Base-by-base conservation (phyloP, 2,329 filamentous ascomycete genomes). In the Cladosporium austrohemisphaericum region DNA sequence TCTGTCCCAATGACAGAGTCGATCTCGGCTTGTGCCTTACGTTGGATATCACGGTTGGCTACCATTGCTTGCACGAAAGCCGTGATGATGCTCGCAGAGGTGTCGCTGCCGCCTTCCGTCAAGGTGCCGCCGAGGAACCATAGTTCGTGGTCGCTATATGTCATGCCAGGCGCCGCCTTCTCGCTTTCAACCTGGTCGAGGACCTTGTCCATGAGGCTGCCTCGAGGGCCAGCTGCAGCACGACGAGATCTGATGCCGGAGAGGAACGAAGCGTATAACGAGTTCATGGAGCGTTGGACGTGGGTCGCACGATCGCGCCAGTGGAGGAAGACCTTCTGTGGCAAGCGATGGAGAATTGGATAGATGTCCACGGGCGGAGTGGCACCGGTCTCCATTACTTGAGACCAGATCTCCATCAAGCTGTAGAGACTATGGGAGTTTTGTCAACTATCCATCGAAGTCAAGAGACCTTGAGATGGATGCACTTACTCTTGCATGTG, bases 341-440 rank as follows among this genome's bases (percentile, higher is more conserved):
- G 75, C 8, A 77, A 53, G 4, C 56, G 65, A 31, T 74, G 68
- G 8, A 77, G 57, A 20, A 70, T 62, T 0, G 75, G 71, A 45
- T 72, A 74, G 29, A 72, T 64, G 44, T 78, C 75, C 1, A 77
- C 70, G 0, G 75, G 75, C 0, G 75, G 75, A 0, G 72, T 77
- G 10, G 68, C 70, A 1, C 74, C 75, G 0, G 68, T 64, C 55
- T 76, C 75, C 61, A 75, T 67, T 0, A 76, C 63, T 32, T 66
- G 61, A 4, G 68, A 68, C 69, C 68, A 75, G 7, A 67, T 57
- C 36, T 73, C 68, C 70, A 74, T 71, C 5, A 73, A 51, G 6
- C 65, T 54, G 53, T 73, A 73, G 9, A 75, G 61, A 8, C 64
- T 57, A 9, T 22, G n/a, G n/a, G n/a, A n/a, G n/a, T n/a, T n/a